These are phyloP conservation scores for Cephalotrichum gorgonifer DNA, from an alignment of 2,329 filamentous ascomycete genomes.

Conservation along the genomic window DNA sequence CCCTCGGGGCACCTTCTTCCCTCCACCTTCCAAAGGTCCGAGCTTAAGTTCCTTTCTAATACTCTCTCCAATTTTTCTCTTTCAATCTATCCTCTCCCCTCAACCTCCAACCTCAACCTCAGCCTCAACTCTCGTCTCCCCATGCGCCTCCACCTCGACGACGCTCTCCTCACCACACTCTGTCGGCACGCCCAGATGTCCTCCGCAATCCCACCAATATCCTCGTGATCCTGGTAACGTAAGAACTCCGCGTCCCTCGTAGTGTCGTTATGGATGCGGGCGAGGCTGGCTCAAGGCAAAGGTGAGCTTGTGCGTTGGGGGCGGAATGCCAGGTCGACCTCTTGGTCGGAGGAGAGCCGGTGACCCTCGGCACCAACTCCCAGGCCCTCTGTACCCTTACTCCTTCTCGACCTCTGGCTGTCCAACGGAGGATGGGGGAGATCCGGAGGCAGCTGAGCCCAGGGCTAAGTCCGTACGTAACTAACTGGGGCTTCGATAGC, in stretches of 20 bases:
- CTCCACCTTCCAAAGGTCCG: not conserved
- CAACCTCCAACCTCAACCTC: not conserved
- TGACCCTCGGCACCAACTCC: not conserved
- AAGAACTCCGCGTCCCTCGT: conserved; percentile 1
- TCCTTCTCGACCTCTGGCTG: not conserved
- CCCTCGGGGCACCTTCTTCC: not conserved
- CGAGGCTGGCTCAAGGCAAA: conserved; percentile 6
- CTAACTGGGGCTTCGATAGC: not conserved
- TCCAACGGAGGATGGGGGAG: not conserved
- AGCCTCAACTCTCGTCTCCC: not conserved
- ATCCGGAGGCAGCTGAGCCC: too few relatives aligned
- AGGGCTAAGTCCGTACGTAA: too few relatives aligned
- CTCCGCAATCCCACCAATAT: not conserved
- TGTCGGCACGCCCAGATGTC: conserved; percentile 3
- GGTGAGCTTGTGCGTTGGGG: not conserved
- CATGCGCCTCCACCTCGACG: not conserved
- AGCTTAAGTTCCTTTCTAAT: too few relatives aligned
- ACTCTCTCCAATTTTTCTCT: too few relatives aligned
- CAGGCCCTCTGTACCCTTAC: not conserved
- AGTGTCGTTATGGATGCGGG: conserved; percentile 6
- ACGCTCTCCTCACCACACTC: not conserved
- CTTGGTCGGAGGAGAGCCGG: too few relatives aligned
- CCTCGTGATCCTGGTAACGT: conserved; percentile 2
- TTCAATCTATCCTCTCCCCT: too few relatives aligned
- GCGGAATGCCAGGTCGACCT: too few relatives aligned